These are phyloP conservation scores for Tagetes erecta DNA, from an alignment of 129 eudicot genomes.

Conservation along the genomic window DNA sequence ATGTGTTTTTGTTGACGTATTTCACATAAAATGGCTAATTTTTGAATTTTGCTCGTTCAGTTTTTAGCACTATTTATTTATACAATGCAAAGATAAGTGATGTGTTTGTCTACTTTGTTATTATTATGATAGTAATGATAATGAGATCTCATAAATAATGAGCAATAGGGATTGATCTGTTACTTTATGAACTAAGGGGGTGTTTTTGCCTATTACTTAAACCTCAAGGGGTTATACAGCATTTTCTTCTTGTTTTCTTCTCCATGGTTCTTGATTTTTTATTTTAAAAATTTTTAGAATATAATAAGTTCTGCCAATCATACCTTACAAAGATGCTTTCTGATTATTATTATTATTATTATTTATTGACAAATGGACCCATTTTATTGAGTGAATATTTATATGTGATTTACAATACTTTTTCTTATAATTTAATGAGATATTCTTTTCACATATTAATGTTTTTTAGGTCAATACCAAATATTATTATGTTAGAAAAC, in stretches of 20 bases:
- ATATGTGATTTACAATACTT: slow-evolving; percentile 1
- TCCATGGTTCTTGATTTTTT: slow-evolving; percentile 24
- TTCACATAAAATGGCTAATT: background rate
- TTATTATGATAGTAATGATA: background rate
- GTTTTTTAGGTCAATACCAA: background rate
- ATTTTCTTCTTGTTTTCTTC: slow-evolving; percentile 23
- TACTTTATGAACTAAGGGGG: background rate
- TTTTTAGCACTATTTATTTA: background rate
- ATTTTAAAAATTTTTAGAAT: slow-evolving; percentile 5
- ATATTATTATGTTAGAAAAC: slow-evolving; percentile 7
- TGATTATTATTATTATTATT: background rate
- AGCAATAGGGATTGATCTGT: background rate
- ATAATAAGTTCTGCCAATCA: slow-evolving; percentile 39
- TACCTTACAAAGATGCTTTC: slow-evolving; percentile 39
- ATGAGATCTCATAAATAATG: background rate
- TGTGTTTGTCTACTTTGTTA: background rate
- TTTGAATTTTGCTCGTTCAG: background rate
- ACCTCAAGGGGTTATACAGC: slow-evolving; percentile 14
- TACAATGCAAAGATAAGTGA: background rate
- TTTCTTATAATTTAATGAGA: slow-evolving; percentile 9
- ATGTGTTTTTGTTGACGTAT: background rate
- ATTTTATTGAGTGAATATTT: background rate
- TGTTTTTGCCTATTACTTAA: background rate
- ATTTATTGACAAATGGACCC: slow-evolving; percentile 28
- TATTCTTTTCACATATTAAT: background rate